phyloP scores from a whole-genome alignment of 768 basidiomycete genomes.

The Exsudoporus frostii region DNA sequence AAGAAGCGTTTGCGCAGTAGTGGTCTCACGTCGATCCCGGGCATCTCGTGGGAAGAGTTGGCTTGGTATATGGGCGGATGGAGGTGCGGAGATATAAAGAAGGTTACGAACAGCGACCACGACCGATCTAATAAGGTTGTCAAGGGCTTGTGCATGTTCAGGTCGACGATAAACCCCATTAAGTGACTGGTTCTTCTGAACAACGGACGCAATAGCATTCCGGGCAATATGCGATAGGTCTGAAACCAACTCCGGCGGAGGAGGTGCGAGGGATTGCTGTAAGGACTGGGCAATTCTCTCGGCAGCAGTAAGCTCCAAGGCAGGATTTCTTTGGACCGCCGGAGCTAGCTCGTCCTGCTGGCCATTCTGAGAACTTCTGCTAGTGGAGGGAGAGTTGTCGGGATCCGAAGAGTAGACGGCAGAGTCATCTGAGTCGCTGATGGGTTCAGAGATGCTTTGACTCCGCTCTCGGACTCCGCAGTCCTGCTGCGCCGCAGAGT shows the following conservation, averaged over 20 bases:
- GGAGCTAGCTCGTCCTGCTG: conserved; percentile 17
- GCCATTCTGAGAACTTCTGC: conserved; percentile 32
- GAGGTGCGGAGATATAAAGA: conserved; percentile 62
- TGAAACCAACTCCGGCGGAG: conserved; percentile 55
- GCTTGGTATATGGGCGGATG: conserved; percentile 58
- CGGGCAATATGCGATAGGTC: conserved; percentile 60
- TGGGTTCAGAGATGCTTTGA: conserved; percentile 37
- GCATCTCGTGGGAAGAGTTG: conserved; percentile 50
- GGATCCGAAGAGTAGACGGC: conserved; percentile 41
- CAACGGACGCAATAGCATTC: conserved; percentile 58
- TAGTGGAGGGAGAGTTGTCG: conserved; percentile 29
- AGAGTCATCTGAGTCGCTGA: conserved; percentile 79
- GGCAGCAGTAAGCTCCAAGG: conserved; percentile 55
- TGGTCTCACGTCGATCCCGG: conserved; percentile 42
- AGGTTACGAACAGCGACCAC: conserved; percentile 76
- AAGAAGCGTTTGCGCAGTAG: conserved; percentile 54
- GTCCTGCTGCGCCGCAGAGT: conserved; percentile 33
- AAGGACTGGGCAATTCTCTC: conserved; percentile 66
- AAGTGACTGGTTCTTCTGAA: conserved; percentile 53
- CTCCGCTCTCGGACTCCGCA: conserved; percentile 26
- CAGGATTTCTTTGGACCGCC: conserved; percentile 17
- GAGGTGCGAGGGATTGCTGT: conserved; percentile 56
- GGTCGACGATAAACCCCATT: conserved; percentile 41
- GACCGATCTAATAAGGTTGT: conserved; percentile 57
- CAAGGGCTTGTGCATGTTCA: conserved; percentile 58